Base-by-base conservation (phyloP, 306 rosid species). In the Begonia fuchsioides region DNA sequence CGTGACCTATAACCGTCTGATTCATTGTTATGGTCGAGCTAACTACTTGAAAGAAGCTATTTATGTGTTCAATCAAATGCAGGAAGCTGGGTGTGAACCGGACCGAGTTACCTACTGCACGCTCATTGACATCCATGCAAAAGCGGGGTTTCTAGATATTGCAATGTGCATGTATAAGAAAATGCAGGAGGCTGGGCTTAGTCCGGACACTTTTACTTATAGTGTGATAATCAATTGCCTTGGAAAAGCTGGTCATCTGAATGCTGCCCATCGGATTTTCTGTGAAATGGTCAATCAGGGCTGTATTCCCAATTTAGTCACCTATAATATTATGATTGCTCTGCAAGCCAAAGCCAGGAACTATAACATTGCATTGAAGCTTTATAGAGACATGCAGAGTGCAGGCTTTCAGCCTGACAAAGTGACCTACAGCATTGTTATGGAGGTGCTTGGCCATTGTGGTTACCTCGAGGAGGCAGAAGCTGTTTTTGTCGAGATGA, bases 381-480 rank as follows among this genome's bases (percentile, higher is more conserved):
- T 88, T 32, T 88, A 80, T 56, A 86, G 78, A 20, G 82, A 81
- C 48, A 78, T 88, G 93, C 79, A 88, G 63, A 72, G 68, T 68
- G 93, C 82, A 1, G 95, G 95, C 41, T 88, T 81, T 63, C 69
- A 72, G 64, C 97, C 95, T 5, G 97, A 88, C 69, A 83, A 78
- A 56, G 93, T 88, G 56, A 84, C 93, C 15, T 88, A 84, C 57
- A 81, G 90, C 74, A 88, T 88, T 70, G 86, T 88, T 38, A 88
- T 84, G 97, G 95, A 88, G 80, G 97, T 85, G 55, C 93, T 84
- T 66, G 97, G 93, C 47, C 95, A 88, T 56, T 84, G 93, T 67
- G 97, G 95, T 49, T 74, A 68, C 60, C 82, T 88, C 3, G 86
- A 81, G 64, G 93, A 84, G 69, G 90, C 95, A 14, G 95, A 88